Percentiles rank a stretch among this genome's conserved stretches.
Conservation (phyloP, 371 early-diverging fungal genomes). For the Choanephora cucurbitarum region DNA sequence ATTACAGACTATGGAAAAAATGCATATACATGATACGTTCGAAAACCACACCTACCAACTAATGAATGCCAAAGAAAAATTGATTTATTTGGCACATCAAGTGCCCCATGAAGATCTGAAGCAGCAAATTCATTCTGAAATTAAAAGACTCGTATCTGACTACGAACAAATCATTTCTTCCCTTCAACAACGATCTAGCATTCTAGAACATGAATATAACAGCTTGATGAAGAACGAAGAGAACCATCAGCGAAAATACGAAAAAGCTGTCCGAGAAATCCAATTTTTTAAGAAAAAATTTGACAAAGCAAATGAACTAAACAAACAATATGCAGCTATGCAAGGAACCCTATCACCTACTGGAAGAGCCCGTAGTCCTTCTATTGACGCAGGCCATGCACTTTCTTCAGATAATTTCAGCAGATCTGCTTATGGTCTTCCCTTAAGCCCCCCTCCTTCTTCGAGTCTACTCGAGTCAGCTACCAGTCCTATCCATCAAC, state of each 20-base stretch:
- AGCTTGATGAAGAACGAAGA: conserved; percentile 21
- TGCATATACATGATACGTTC: conserved; percentile 19
- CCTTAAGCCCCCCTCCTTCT: conserved; percentile 36
- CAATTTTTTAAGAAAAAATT: conserved; percentile 49
- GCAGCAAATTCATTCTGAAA: conserved; percentile 30
- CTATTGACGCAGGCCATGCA: conserved; percentile 25
- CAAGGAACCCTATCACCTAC: neutral
- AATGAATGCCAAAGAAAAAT: conserved; percentile 15
- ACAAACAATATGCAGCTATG: conserved; percentile 18
- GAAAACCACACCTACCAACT: neutral
- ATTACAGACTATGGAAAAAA: conserved; percentile 8
- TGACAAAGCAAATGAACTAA: conserved; percentile 28
- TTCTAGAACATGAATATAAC: conserved; percentile 39
- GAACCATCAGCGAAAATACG: conserved; percentile 36
- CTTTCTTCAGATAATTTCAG: conserved; percentile 6
- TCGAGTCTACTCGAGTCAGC: conserved; percentile 7
- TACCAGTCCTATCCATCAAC: neutral
- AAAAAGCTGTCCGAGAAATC: conserved; percentile 53
- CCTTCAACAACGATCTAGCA: conserved; percentile 38
- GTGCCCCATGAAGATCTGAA: conserved; percentile 22
- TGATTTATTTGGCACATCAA: conserved; percentile 17
- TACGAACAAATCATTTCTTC: conserved; percentile 33
- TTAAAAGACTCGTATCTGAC: conserved; percentile 33
- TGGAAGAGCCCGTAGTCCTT: conserved; percentile 27
- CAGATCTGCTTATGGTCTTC: conserved; percentile 2